A percentile compares a stretch with the other conserved stretches of the same genome.
phyloP scores from a whole-genome alignment of 257 asterid species.

The Solanum etuberosum region DNA sequence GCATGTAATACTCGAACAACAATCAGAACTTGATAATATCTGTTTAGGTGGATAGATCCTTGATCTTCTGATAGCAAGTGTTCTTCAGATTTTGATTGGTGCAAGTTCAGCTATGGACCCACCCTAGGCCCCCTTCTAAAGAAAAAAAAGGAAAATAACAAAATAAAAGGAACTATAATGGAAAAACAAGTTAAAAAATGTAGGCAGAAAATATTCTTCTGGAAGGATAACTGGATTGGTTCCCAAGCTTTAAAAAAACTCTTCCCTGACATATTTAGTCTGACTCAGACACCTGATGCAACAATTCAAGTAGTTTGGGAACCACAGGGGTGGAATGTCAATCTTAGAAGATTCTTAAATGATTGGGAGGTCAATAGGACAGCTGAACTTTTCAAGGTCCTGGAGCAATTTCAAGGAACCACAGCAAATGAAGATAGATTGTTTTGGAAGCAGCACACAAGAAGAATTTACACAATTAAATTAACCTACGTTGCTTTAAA shows the following conservation, averaged over 20 bases:
- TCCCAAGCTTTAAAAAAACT: not conserved
- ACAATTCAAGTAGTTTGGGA: not conserved
- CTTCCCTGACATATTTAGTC: not conserved
- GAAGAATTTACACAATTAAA: not conserved
- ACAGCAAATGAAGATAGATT: not conserved
- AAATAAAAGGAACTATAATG: not conserved
- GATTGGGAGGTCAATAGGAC: not conserved
- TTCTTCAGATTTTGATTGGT: not conserved
- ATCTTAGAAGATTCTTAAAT: not conserved
- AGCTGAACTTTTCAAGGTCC: not conserved
- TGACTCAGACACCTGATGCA: not conserved
- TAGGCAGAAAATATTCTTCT: not conserved
- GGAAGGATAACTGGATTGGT: not conserved
- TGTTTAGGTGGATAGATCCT: not conserved
- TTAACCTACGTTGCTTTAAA: not conserved
- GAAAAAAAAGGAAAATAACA: not conserved
- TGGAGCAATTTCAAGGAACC: not conserved
- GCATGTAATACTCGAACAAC: not conserved
- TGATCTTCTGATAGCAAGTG: not conserved
- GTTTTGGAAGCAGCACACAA: not conserved
- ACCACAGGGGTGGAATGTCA: not conserved
- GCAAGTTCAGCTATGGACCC: not conserved
- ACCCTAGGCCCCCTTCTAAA: not conserved
- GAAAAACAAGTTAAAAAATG: not conserved
- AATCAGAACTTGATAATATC: not conserved